Evolutionary conservation across 148 eudicot genomes (phyloP), one percentile per base, ranked within the genome.

Genomic region (Vaccinium corymbosum): DNA sequence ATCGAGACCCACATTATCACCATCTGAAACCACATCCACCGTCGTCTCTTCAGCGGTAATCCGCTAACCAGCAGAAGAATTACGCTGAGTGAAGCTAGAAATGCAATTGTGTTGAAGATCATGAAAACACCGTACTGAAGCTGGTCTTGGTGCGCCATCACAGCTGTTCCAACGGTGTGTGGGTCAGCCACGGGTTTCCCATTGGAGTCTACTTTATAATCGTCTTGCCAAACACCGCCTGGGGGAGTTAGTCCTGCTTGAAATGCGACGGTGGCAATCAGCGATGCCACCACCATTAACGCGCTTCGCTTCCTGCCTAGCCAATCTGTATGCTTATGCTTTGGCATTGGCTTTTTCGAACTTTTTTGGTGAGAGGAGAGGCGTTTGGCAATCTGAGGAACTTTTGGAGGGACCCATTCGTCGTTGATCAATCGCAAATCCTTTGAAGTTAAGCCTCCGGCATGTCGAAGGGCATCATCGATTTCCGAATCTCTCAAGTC

Each of bases 201-300:
- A 46, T 59, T 29, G 4, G 76, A 38, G 59, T 81, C 84, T 8
- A 15, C 25, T 9, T 20, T 19, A 38, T 42, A 55, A 52, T 81
- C 83, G 2, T 84, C 89, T 72, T 87, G 86, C 86, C 86, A 78
- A 17, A 87, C 75, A 9, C 86, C 84, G 0, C 86, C 89, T 0
- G 89, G 89, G 1, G 89, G 89, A 56, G 84, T 87, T 27, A 87
- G 56, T 22, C 89, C 89, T 0, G 89, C 86, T 85, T 87, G 89
- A 25, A 87, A 84, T 29, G 89, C 89, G 68, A 87, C 82, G 1
- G 86, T 84, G 10, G 89, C 89, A 14, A 87, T 84, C 27, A 87
- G 55, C 6, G 87, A 84, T 0, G 89, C 89, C 66, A 87, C 89
- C 79, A 87, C 86, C 89, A 87, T 87, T 42, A 87, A 2, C 2